Conservation (phyloP, 805 yeast genomes). For the Jamesozyma jinghongensis region DNA sequence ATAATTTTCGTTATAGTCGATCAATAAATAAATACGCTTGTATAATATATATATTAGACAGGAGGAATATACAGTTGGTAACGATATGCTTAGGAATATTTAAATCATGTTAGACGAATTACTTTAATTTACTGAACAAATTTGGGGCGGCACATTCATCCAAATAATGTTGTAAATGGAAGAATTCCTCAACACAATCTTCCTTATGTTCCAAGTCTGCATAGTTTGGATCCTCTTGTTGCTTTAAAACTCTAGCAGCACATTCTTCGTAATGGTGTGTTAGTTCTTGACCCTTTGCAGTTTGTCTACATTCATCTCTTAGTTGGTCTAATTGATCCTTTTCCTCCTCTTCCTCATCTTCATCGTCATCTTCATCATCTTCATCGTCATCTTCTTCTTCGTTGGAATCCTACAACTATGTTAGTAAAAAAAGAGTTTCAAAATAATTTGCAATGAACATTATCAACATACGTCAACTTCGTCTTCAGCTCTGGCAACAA, state of each 20-base stretch:
- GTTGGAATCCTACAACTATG: neutral
- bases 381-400: slow-evolving; percentile 28
- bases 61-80: neutral
- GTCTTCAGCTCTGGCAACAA: slow-evolving; percentile 72
- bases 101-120: slow-evolving; percentile 16
- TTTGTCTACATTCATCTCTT: slow-evolving; percentile 59
- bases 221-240: slow-evolving; percentile 75
- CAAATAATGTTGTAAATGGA: slow-evolving; percentile 91
- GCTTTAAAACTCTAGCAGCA: slow-evolving; percentile 87
- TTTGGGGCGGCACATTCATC: slow-evolving; percentile 89
- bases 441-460: neutral
- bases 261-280: slow-evolving; percentile 92
- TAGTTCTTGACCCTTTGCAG: slow-evolving; percentile 58
- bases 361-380: slow-evolving; percentile 55
- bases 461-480: slow-evolving; percentile 11
- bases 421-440: slow-evolving; percentile 11
- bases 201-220: slow-evolving; percentile 77
- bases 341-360: slow-evolving; percentile 59
- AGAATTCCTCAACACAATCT: slow-evolving; percentile 96
- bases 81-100: slow-evolving; percentile 1
- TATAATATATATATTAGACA: too few relatives aligned
- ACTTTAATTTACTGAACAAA: slow-evolving; percentile 78
- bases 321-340: slow-evolving; percentile 58
- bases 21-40: too few relatives aligned
- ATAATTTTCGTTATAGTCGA: too few relatives aligned